Evolutionary conservation across 139 green algal genomes (phyloP), one percentile per base, ranked within the genome.

Genomic region (Dunaliella primolecta): DNA sequence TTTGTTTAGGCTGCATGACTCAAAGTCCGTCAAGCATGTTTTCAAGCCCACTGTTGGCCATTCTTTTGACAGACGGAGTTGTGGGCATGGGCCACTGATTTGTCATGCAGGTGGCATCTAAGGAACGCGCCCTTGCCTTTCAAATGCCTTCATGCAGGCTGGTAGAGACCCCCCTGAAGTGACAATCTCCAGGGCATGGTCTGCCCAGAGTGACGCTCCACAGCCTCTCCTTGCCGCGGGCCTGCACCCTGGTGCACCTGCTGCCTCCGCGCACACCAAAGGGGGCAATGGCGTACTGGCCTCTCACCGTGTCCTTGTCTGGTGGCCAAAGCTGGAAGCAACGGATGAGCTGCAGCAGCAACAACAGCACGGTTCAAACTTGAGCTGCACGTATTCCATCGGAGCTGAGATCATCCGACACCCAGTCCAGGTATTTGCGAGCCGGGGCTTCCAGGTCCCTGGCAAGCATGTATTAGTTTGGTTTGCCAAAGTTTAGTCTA

Each of bases 221-320:
- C 90, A 93, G 75, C 80, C 55, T 0, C 79, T 93, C 3, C 79
- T 91, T 30, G 86, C 90, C 11, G 91, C 92, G 1, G 91, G 92
- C 2, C 64, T 83, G 11, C 78, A 64, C 1, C 80, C 85, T 2
- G 56, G 75, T 7, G 84, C 85, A 23, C 92, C 92, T 1, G 87
- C 86, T 31, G 92, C 92, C 3, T 92, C 89, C 15, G 88, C 91
- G 0, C 36, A 79, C 35, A 81, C 81, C 85, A 46, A 71, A 36
- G 24, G 35, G 38, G 38, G 78, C 36, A 36, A 57, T 72, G 70
- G 46, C 7, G 7, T 15, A 7, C 7, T 7, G 7, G 46, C 15
- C 78, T 81, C 77, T 46, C 84, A 91, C 71, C 77, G 86, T 38
- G 91, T 93, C 0, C 90, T 89, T 0, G 81, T 94, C 3, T 93